Evolutionary conservation across 2,329 filamentous ascomycete genomes (phyloP).

Genomic region (Xylaria sp.): DNA sequence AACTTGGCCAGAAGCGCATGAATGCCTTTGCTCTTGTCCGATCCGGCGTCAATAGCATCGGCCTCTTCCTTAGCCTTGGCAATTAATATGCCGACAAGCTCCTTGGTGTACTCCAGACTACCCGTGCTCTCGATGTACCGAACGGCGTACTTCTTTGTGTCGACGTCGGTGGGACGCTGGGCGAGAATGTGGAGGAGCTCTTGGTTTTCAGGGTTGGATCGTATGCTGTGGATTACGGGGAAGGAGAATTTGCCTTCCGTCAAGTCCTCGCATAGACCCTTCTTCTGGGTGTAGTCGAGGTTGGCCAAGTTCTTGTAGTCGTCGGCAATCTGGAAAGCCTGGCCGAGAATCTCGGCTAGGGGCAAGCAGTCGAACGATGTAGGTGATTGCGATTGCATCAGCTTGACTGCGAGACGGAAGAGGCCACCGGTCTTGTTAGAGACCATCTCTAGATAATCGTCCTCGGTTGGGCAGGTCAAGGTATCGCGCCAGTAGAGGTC

Average conservation of each 20-base stretch:
- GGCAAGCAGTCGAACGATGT: conserved; percentile 74
- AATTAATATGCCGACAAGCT: conserved; percentile 71
- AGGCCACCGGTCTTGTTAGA: conserved; percentile 89
- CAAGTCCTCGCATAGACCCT: conserved; percentile 93
- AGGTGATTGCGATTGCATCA: conserved; percentile 81
- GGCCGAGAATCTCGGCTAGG: conserved; percentile 84
- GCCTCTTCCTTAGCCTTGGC: conserved; percentile 72
- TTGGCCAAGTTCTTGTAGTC: conserved; percentile 90
- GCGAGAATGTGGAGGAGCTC: conserved; percentile 92
- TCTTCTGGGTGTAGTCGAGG: conserved; percentile 83
- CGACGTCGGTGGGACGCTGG: conserved; percentile 85
- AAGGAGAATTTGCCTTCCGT: conserved; percentile 98
- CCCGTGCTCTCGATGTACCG: conserved; percentile 90
- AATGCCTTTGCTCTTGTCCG: conserved; percentile 65
- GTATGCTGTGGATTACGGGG: conserved; percentile 93
- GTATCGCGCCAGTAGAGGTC: conserved; percentile 91
- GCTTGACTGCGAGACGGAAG: conserved; percentile 83
- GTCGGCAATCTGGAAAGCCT: conserved; percentile 90
- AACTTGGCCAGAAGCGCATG: conserved; percentile 76
- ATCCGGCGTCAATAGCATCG: conserved; percentile 70
- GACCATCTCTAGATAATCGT: conserved; percentile 93
- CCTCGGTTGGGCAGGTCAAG: conserved; percentile 83
- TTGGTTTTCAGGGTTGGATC: conserved; percentile 75
- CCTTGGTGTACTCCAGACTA: conserved; percentile 85
- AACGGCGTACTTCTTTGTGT: conserved; percentile 94